Evolutionary conservation across 495 filamentous ascomycete genomes (phyloP).

Genomic region (Aspergillus homomorphus): DNA sequence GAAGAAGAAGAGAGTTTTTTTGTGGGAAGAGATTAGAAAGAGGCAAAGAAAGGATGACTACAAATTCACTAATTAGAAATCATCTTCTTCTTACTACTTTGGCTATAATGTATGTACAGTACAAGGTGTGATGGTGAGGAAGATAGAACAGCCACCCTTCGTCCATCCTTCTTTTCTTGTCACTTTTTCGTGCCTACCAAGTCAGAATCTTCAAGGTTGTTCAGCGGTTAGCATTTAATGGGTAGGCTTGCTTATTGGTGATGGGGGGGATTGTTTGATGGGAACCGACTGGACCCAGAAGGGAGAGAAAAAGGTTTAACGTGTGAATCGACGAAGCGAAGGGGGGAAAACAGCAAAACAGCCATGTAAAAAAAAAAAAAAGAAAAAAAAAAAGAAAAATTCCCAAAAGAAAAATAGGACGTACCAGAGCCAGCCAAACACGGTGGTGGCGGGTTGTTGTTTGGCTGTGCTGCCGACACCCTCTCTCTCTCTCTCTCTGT

Average conservation of each 20-base stretch:
- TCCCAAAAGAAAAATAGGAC: constrained; percentile 8
- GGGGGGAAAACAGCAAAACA: constrained; percentile 12
- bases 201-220: background rate
- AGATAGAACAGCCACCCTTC: background rate
- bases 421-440: background rate
- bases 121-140: background rate
- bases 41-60: constrained; percentile 36
- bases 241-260: constrained; percentile 23
- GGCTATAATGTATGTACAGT: background rate
- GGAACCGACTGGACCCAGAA: background rate
- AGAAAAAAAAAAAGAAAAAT: constrained; percentile 7
- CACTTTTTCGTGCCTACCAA: background rate
- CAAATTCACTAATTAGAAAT: constrained; percentile 19
- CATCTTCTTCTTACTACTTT: background rate
- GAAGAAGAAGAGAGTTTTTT: constrained; percentile 30
- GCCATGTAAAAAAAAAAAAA: constrained; percentile 7
- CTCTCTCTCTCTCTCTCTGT: background rate
- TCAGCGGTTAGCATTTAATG: constrained; percentile 1
- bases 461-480: background rate
- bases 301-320: constrained; percentile 1
- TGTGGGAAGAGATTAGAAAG: constrained; percentile 28
- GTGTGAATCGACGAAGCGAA: constrained; percentile 15
- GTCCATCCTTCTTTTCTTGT: background rate
- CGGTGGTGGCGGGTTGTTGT: background rate
- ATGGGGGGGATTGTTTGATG: background rate